A percentile compares a stretch with the other conserved stretches of the same genome.
phyloP scores from a whole-genome alignment of 768 basidiomycete species.

The Clavaria fumosa region DNA sequence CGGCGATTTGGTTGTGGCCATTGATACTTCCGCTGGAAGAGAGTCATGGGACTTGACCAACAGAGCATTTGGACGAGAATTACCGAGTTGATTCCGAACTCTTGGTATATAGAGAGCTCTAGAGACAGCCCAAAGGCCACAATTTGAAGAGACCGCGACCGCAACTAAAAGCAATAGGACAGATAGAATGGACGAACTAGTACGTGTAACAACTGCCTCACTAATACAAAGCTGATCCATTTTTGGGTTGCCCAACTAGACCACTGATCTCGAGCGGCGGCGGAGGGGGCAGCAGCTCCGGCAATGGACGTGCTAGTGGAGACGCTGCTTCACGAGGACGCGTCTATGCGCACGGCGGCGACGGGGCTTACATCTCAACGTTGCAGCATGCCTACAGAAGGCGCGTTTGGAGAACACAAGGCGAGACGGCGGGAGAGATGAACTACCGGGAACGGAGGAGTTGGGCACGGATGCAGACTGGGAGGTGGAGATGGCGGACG shows the following conservation, averaged over 20 bases:
- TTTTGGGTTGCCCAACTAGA: constrained; percentile 26
- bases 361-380: constrained; percentile 73
- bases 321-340: constrained; percentile 53
- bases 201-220: no score
- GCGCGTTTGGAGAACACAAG: constrained; percentile 31
- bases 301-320: constrained; percentile 46
- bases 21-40: no score
- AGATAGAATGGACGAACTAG: no score
- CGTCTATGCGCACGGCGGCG: constrained; percentile 55
- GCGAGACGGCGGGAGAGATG: constrained; percentile 18
- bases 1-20: no score
- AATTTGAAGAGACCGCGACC: constrained; percentile 52
- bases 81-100: no score
- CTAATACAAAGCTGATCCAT: no score
- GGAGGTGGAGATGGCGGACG: constrained; percentile 74
- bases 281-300: constrained; percentile 17
- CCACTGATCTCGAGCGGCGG: constrained; percentile 20
- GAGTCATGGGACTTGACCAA: no score
- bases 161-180: constrained; percentile 56
- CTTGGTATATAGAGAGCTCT: no score
- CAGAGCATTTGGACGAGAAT: no score
- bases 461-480: constrained; percentile 64
- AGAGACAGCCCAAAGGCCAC: constrained; percentile 41
- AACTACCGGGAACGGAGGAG: constrained; percentile 21
- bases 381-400: constrained; percentile 51